Base-by-base conservation (phyloP, 148 eudicot genomes). In the Amaranthus palmeri region DNA sequence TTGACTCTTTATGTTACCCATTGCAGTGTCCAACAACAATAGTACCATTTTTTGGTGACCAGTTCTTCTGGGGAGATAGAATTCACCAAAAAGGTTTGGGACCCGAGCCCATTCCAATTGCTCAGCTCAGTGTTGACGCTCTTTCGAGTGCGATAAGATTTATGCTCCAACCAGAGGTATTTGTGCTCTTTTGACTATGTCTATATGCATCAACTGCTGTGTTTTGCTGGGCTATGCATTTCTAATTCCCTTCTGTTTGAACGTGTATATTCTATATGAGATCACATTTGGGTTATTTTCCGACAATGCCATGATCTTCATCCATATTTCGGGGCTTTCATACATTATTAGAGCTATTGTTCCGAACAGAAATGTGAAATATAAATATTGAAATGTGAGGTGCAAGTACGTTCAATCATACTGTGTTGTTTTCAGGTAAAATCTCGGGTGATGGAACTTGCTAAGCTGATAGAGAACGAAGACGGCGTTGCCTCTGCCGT, bases 1-100 rank as follows among this genome's bases (percentile, higher is more conserved):
- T 59, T 72, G 51, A 51, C 42, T 80, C 25, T 45, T 3, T 54
- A 12, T n/a, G 51, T 44, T 51, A 8, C 71, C 7, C 25, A 49
- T 71, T 81, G 88, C 88, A 93, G 98, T 91, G 98, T 78, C 98
- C 98, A 48, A 93, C 98, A 58, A 89, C 98, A 51, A 73, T 91
- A 71, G 90, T 95, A 48, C 98, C 98, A 43, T 95, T 95, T 79
- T 95, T 95, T 52, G 98, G 98, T 73, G 98, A 95, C 83, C 97
- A 91, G 76, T 91, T 85, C 79, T 95, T 95, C 76, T 95, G 98
- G 98, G 98, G 91, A 48, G 93, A 95, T 58, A 85, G 86, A 74
- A 80, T 95, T 67, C 76, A 84, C 78, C 83, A 91, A 67, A 85
- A 82, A 75, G 97, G 98, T 69, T 72, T 95, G 63, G 98, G 98